These are phyloP conservation scores for Penicillium odoratum DNA, from an alignment of 495 filamentous ascomycete genomes.

Conservation along the genomic window DNA sequence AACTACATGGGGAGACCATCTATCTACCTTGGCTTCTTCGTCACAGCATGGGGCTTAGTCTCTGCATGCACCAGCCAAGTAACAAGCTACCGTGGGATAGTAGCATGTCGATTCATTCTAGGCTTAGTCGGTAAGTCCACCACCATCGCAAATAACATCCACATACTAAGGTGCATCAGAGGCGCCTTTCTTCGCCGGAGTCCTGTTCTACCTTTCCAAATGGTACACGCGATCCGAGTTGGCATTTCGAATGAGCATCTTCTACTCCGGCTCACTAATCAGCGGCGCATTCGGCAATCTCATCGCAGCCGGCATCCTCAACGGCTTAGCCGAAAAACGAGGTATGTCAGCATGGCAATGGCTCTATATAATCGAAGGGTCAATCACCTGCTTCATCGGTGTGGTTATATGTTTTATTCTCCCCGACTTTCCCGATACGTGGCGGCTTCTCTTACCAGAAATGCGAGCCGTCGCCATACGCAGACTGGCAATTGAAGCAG, in stretches of 20 bases:
- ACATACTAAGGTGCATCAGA: not conserved
- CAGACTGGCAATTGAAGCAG: conserved; percentile 42
- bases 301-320: conserved; percentile 51
- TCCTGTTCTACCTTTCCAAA: conserved; percentile 53
- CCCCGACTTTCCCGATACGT: conserved; percentile 46
- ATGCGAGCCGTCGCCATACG: conserved; percentile 48
- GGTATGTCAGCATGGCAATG: conserved; percentile 47
- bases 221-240: conserved; percentile 59
- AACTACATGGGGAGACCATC: conserved; percentile 52
- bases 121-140: conserved; percentile 34
- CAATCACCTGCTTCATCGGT: conserved; percentile 38
- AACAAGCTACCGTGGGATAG: conserved; percentile 47
- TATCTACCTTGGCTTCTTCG: conserved; percentile 45
- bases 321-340: conserved; percentile 32
- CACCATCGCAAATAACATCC: not conserved
- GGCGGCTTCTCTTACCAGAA: conserved; percentile 39
- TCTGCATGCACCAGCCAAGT: conserved; percentile 49
- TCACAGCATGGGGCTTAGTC: conserved; percentile 50
- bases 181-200: conserved; percentile 48
- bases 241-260: conserved; percentile 55
- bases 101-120: conserved; percentile 50
- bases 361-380: conserved; percentile 48
- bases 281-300: conserved; percentile 62
- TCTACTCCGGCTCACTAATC: conserved; percentile 61
- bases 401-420: conserved; percentile 36